phyloP scores from a whole-genome alignment of 2,329 filamentous ascomycete genomes.

The Pseudocercospora vitis region DNA sequence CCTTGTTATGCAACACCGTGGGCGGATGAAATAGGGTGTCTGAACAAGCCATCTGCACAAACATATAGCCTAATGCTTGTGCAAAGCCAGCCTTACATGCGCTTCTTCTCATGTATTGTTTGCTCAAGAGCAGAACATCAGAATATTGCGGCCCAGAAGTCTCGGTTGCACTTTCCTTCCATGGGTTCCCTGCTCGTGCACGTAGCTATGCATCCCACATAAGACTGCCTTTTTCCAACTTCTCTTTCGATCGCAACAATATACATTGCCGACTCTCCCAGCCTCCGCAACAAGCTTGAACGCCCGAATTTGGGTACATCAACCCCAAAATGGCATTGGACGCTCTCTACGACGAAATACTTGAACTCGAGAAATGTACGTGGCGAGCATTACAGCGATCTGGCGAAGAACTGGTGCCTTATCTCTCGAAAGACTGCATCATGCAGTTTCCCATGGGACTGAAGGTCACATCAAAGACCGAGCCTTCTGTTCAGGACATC shows the following conservation, averaged over 20 bases:
- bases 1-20: no score
- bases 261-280: not conserved
- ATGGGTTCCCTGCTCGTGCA: constrained; percentile 1
- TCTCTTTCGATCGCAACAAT: not conserved
- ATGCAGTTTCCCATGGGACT: constrained; percentile 32
- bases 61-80: not conserved
- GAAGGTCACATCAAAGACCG: constrained; percentile 31
- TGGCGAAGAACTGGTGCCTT: constrained; percentile 31
- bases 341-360: constrained; percentile 26
- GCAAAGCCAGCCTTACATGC: not conserved
- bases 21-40: no score
- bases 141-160: not conserved
- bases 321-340: not conserved
- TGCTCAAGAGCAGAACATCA: not conserved
- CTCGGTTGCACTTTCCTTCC: not conserved
- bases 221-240: not conserved
- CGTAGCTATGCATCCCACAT: not conserved
- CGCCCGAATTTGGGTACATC: no score
- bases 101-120: not conserved
- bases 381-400: constrained; percentile 32
- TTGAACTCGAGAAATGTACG: constrained; percentile 34
- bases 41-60: no score
- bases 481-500: constrained; percentile 32
- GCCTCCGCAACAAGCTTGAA: not conserved
- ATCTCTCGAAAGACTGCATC: constrained; percentile 31